Base-by-base conservation (phyloP, 164 flowering plant species). In the Warburgia ugandensis region DNA sequence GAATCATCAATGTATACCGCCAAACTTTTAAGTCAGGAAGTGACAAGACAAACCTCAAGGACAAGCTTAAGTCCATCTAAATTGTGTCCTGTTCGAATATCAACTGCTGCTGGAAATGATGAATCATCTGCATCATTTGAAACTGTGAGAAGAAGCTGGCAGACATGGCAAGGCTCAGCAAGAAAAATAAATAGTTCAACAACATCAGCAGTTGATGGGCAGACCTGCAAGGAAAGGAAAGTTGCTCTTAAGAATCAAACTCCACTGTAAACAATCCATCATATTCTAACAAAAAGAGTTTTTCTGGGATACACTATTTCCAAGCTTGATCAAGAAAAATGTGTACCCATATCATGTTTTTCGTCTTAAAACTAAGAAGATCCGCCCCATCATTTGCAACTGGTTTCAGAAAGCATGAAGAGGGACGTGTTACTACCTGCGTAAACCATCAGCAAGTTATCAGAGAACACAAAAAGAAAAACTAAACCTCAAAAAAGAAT, bases 101-200 rank as follows among this genome's bases (percentile, higher is more conserved):
- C 99, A 72, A 89, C 77, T 20, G 78, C 68, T 22, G 84, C 69
- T 53, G 99, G 99, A 74, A 67, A 89, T 25, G 92, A 86, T 64
- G 92, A 75, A 78, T 84, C 92, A 69, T 94, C 92, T 62, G 84
- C 95, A 60, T 96, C 96, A 69, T 89, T 96, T 28, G 92, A 75
- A 67, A 89, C 63, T 33, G 96, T 89, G 55, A 94, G 84, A 64
- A 94, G 94, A 68, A 94, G 94, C 77, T 94, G 94, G 57, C 94
- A 86, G 60, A 77, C 97, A 75, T 88, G 99, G 70, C 96, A 86
- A 59, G 99, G 99, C 80, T 88, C 96, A 43, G 77, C 62, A 42
- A 94, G 97, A 66, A 76, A 89, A 50, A 94, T 75, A 56, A 84
- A 77, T 55, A 94, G 70, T 68, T 94, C 97, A 66, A 84, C 78